phyloP scores from a whole-genome alignment of 148 eudicot species.

The Talinum fruticosum region DNA sequence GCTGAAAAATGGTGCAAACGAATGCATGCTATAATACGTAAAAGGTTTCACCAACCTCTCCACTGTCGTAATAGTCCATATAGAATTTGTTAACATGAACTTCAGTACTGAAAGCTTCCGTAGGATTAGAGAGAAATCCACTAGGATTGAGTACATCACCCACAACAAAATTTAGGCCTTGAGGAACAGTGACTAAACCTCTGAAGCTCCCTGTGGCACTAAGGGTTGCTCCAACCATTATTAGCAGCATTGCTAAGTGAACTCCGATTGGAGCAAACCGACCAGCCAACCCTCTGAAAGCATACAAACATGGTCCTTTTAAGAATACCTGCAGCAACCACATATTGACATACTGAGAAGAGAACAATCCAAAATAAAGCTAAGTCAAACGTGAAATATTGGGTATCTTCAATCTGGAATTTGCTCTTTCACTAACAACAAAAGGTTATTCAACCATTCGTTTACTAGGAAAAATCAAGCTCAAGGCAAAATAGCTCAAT shows the following conservation, averaged over 20 bases:
- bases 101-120: slow-evolving; percentile 79
- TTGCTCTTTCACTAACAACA: not conserved
- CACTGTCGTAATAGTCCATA: slow-evolving; percentile 93
- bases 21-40: not conserved
- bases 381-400: not conserved
- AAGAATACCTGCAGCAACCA: slow-evolving; percentile 60
- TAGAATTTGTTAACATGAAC: slow-evolving; percentile 83
- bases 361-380: not conserved
- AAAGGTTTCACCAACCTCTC: slow-evolving; percentile 66
- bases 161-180: slow-evolving; percentile 82
- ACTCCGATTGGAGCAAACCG: slow-evolving; percentile 96
- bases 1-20: not conserved
- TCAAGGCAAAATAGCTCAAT: slow-evolving; percentile 1
- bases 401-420: not conserved
- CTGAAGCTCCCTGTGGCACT: slow-evolving; percentile 94
- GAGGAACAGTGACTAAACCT: slow-evolving; percentile 91
- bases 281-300: slow-evolving; percentile 92
- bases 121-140: slow-evolving; percentile 80
- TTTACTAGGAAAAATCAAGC: not conserved
- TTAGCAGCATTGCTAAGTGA: slow-evolving; percentile 76
- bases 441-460: not conserved
- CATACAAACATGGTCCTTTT: slow-evolving; percentile 86
- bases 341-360: slow-evolving; percentile 11
- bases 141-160: slow-evolving; percentile 85
- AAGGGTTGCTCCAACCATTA: slow-evolving; percentile 92